phyloP scores from a whole-genome alignment of 768 basidiomycete species.

The Chalciporus piperatus region DNA sequence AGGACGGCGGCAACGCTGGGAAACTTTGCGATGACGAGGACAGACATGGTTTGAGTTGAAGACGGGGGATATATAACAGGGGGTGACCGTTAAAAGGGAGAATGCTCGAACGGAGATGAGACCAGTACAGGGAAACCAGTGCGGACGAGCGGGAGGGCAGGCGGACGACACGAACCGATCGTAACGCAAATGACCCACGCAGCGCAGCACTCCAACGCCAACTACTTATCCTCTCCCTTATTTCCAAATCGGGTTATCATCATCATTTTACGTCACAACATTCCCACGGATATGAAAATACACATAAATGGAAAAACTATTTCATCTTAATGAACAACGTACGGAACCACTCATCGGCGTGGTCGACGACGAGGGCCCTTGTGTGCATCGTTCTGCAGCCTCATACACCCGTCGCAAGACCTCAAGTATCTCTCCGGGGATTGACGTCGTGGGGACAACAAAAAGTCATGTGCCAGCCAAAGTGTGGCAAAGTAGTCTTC shows the following conservation, averaged over 20 bases:
- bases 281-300: not conserved
- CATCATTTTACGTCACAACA: constrained; percentile 11
- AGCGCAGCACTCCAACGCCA: constrained; percentile 9
- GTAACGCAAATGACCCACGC: constrained; percentile 12
- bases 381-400: not conserved
- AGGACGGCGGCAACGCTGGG: constrained; percentile 29
- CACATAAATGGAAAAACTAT: not conserved
- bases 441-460: too few species aligned
- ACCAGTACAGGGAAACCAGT: constrained; percentile 12
- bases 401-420: too few species aligned
- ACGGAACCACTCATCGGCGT: too few species aligned
- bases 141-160: constrained; percentile 7
- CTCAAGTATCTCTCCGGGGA: too few species aligned
- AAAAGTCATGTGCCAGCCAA: too few species aligned
- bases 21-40: constrained; percentile 30
- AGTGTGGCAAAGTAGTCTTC: not conserved
- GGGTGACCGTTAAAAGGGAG: constrained; percentile 17
- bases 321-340: not conserved
- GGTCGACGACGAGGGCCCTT: too few species aligned
- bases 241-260: constrained; percentile 21
- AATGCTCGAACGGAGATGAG: constrained; percentile 26
- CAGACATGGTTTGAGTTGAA: constrained; percentile 22
- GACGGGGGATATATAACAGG: too few species aligned
- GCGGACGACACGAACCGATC: constrained; percentile 5
- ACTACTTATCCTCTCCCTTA: constrained; percentile 25